phyloP scores from a whole-genome alignment of 1,284 basidiomycete species.

The Inonotus hispidus region DNA sequence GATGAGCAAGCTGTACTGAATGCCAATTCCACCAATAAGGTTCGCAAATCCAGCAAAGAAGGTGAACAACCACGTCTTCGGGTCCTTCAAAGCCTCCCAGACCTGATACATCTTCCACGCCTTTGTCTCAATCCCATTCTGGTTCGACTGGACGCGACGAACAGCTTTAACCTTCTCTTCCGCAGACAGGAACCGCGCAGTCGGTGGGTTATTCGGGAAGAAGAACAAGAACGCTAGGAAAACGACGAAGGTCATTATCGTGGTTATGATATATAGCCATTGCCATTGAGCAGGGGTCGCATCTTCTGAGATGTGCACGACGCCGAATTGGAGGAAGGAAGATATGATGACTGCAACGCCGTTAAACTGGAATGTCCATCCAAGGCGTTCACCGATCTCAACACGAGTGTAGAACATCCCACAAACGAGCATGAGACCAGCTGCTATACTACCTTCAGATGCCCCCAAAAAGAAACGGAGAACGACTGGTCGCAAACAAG shows the following conservation, averaged over 20 bases:
- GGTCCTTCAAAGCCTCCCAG: constrained; percentile 25
- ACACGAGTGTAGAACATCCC: constrained; percentile 29
- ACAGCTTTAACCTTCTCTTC: constrained; percentile 28
- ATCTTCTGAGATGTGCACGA: constrained; percentile 24
- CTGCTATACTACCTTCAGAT: constrained; percentile 28
- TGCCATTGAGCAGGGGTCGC: constrained; percentile 25
- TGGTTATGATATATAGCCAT: constrained; percentile 29
- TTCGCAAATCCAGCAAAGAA: constrained; percentile 20
- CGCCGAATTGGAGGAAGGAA: constrained; percentile 30
- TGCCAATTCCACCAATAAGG: constrained; percentile 25
- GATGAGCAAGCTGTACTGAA: constrained; percentile 28
- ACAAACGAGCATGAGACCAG: constrained; percentile 29
- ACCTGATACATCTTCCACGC: constrained; percentile 26
- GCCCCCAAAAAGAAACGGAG: constrained; percentile 31
- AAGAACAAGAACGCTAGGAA: constrained; percentile 23
- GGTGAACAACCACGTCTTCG: constrained; percentile 27
- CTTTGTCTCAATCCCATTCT: constrained; percentile 26
- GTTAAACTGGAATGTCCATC: constrained; percentile 28
- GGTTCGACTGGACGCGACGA: constrained; percentile 25
- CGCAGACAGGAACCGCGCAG: constrained; percentile 25
- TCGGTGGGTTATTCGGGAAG: constrained; percentile 27
- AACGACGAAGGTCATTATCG: constrained; percentile 23
- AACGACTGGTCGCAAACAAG: constrained; percentile 19
- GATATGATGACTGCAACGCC: constrained; percentile 30
- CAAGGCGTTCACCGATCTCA: constrained; percentile 30